Base-by-base conservation (phyloP, 2,329 filamentous ascomycete genomes). In the Gaeumannomyces sp. region DNA sequence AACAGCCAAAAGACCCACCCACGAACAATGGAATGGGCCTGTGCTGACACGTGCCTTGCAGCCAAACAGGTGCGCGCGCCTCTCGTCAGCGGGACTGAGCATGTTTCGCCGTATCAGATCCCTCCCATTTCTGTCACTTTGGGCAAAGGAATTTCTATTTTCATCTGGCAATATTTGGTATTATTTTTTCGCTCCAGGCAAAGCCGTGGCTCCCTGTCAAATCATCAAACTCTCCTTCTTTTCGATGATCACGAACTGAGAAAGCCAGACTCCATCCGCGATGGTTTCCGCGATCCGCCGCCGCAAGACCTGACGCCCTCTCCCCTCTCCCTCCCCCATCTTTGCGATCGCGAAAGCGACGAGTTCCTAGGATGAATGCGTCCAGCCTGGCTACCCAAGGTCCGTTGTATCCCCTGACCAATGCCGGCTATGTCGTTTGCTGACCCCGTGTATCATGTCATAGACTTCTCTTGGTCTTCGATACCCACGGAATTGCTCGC, bases 401-500 rank as follows among this genome's bases (percentile, higher is more conserved):
- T 59, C 25, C 13, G 57, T 29, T 53, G 22, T 22, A 25, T 53
- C 45, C 5, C 45, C 2, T 19, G 16, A 11, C 16, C 4, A 6
- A 45, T 4, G 6, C 45, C 19, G 22, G 45, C 45, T 25, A 22
- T 25, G 8, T n/a, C 5, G 13, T 8, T n/a, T 11, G 22, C 45
- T 53, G 33, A 29, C 35, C n/a, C n/a, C n/a, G 10, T 35, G 3
- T 3, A 10, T 19, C 31, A 31, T 22, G 28, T 10, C 1, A 16
- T 27, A 79, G 78, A 75, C 68, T 68, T 71, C 56, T 72, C 73
- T 35, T 79, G 83, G 81, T 76, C 81, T 59, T 79, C 78, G n/a
- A 75, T 86, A 50, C 77, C 84, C 3, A 85, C 83, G 66, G 75
- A 81, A 53, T 64, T 81, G 56, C 78, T 86, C 61, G 77, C 80